These are phyloP conservation scores for Pichia sp. DNA, from an alignment of 1,139 yeast species.

Conservation along the genomic window DNA sequence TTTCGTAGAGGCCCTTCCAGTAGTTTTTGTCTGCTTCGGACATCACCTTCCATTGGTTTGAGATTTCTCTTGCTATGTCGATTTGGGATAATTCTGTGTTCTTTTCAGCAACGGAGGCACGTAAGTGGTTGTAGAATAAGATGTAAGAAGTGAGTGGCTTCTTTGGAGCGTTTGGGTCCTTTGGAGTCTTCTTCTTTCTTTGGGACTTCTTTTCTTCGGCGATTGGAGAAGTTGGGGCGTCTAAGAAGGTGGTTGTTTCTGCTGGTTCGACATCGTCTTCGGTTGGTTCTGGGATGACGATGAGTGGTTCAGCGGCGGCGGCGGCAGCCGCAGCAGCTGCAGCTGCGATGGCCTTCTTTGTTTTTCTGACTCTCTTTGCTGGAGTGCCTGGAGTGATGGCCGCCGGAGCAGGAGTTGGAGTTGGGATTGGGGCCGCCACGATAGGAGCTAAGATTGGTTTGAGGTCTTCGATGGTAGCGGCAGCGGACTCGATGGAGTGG, in stretches of 20 bases:
- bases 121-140: slow-evolving; percentile 66
- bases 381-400: slow-evolving; percentile 14
- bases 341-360: too few species aligned
- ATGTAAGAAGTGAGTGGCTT: slow-evolving; percentile 78
- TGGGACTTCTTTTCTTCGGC: slow-evolving; percentile 33
- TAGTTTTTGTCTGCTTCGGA: slow-evolving; percentile 64
- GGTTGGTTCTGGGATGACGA: neutral
- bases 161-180: slow-evolving; percentile 62
- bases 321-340: too few species aligned
- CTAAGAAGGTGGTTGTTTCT: neutral
- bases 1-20: slow-evolving; percentile 74
- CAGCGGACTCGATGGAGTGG: slow-evolving; percentile 16
- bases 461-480: slow-evolving; percentile 4
- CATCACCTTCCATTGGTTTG: slow-evolving; percentile 74
- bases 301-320: too few species aligned
- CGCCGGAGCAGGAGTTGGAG: slow-evolving; percentile 4
- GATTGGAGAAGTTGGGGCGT: neutral
- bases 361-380: too few species aligned
- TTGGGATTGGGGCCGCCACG: neutral
- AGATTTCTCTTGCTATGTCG: slow-evolving; percentile 76
- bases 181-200: slow-evolving; percentile 41
- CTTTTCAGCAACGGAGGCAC: slow-evolving; percentile 60
- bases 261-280: neutral
- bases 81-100: slow-evolving; percentile 60
- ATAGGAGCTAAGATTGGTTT: too few species aligned